Base-by-base conservation (phyloP, 768 basidiomycete species). In the Cantharellus anzutake region DNA sequence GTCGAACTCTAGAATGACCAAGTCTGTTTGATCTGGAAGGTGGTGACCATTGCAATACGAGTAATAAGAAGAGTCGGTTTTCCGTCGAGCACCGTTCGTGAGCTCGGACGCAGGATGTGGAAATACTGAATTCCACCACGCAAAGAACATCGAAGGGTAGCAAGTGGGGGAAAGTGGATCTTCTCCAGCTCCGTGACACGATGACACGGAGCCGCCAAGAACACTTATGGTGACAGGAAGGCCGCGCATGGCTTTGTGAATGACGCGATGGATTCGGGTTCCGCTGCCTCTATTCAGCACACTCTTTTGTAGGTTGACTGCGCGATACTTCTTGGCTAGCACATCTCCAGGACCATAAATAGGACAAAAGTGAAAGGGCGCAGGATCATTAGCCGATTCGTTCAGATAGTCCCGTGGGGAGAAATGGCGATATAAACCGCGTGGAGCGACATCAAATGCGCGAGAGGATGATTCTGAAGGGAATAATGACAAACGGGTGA, bases 71-170 rank as follows among this genome's bases (percentile, higher is more conserved):
- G 92, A 91, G 70, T 86, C 84, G 29, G 93, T 92, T 56, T 83
- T 82, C 14, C 90, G 78, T 78, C 93, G 86, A 2, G 94, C 94
- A 41, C 94, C 94, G 70, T 99, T 99, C 37, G 94, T 99, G 65
- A 99, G 79, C 69, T 98, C 93, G 5, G 93, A 91, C 2, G 92
- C 93, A 0, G 94, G 94, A 70, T 99, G 90, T 0, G 94, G 96
- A 72, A 99, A 99, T n/a, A 98, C 80, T 59, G 76, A 78, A 71
- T 93, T 90, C 88, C 94, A 96, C 94, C 96, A 99, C 57, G 83
- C 75, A 75, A 98, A 98, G 73, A 98, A 88, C 58, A 81, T 80
- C n/a, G 86, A 82, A 1, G 96, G 94, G 71, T 97, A 99, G 70
- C 94, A 93, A 63, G 71, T 71, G 0, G 86, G 76, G 0, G 87